These are phyloP conservation scores for Torulaspora quercuum DNA, from an alignment of 805 yeast genomes.

Conservation along the genomic window DNA sequence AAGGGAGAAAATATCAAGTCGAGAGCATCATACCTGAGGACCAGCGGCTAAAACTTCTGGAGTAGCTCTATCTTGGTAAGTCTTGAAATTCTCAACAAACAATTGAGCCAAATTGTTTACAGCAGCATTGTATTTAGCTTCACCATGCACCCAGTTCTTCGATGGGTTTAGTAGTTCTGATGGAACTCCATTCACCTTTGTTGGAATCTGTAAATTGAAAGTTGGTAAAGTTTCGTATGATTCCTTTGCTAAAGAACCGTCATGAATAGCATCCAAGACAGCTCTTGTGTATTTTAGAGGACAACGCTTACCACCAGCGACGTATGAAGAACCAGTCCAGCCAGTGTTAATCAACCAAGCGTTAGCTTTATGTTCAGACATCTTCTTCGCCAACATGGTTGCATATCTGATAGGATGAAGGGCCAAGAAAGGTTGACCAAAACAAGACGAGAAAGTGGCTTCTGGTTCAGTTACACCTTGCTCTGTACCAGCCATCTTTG, in stretches of 20 bases:
- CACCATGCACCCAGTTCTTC: conserved; percentile 67
- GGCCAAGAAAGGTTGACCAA: conserved; percentile 98
- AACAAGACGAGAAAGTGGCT: conserved; percentile 97
- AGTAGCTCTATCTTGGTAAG: conserved; percentile 78
- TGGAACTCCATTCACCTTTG: conserved; percentile 72
- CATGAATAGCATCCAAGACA: conserved; percentile 88
- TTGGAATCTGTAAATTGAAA: conserved; percentile 87
- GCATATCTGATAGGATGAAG: conserved; percentile 98
- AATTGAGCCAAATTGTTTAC: conserved; percentile 65
- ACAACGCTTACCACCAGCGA: conserved; percentile 95
- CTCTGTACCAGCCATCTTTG: conserved; percentile 99
- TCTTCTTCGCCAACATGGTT: conserved; percentile 90
- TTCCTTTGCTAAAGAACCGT: conserved; percentile 77
- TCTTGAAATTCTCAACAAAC: conserved; percentile 83
- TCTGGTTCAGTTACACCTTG: conserved; percentile 98
- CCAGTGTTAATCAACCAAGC: conserved; percentile 99
- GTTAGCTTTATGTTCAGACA: conserved; percentile 77
- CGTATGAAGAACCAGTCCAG: conserved; percentile 93
- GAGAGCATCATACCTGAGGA: conserved; percentile 48
- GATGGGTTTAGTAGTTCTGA: conserved; percentile 81
- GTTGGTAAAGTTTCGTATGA: conserved; percentile 82
- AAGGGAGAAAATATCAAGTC: too few relatives aligned
- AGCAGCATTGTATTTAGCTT: conserved; percentile 49
- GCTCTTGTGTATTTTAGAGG: conserved; percentile 97
- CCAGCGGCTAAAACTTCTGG: conserved; percentile 90